Base-by-base conservation (phyloP, 2,329 filamentous ascomycete genomes). In the Pseudogymnoascus sp. region DNA sequence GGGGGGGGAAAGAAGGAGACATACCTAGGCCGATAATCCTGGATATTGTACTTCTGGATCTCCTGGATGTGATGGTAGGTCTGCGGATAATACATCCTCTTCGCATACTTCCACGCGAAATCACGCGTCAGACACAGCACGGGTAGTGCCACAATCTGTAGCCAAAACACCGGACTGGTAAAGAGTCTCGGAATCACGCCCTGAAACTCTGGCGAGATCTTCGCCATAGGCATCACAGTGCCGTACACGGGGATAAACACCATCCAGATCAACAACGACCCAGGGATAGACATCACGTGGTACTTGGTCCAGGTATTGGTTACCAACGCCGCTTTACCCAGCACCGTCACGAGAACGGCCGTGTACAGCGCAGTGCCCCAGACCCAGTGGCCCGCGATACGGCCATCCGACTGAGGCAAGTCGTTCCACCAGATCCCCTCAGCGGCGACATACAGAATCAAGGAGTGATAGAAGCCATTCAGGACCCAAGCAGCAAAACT, bases 301-400 rank as follows among this genome's bases (percentile, higher is more conserved):
- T 96, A 99, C 77, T 99, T 99, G 58, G 94, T 99, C 94, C 94
- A 99, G 76, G 96, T 93, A 75, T 91, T 97, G 21, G 93, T 96
- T 67, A 97, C 90, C 64, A 99, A 82, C 0, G 91, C 92, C 3
- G 94, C 94, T 78, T 99, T 99, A 66, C 92, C 90, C 3, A 99
- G 85, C 0, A 97, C 93, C 0, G 94, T 97, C 23, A 92, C 84
- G 21, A 99, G 84, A n/a, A 91, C 91, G 6, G 94, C 88, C 1
- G 91, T 96, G 78, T 99, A 99, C 23, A 97, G 81, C n/a, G 89
- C 87, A 5, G 92, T 92, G 63, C 93, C 94, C 94, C 94, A 99
- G 3, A 97, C 90, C 94, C 94, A 99, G 74, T 97, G 94, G 1
- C 93, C 94, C 8, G 90, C 90, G 12, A 88, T 84, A 70, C 87